Evolutionary conservation across 345 rosid genomes (phyloP), one percentile per base, ranked within the genome.

Genomic region (Linum lewisii): DNA sequence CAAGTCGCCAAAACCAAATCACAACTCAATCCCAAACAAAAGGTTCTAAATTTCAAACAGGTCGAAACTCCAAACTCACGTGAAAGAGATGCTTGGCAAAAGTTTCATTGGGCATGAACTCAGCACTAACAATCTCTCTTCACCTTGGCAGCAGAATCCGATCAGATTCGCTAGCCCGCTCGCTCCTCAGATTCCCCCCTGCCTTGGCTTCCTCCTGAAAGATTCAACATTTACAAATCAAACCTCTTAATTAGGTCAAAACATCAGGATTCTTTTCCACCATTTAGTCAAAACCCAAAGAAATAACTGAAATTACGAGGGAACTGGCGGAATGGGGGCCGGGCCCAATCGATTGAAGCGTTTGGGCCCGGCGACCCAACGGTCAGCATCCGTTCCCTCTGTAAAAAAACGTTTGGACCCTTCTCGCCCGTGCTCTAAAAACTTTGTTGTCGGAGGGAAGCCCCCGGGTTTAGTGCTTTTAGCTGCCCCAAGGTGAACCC

Each of bases 1-100:
- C n/a, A n/a, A n/a, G n/a, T n/a, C n/a, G n/a, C n/a, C n/a, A n/a
- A 51, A 52, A 9, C 5, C 15, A 5, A 52, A 20, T 24, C 11
- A 52, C 23, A 21, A 21, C 56, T 20, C 25, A 6, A 52, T 20
- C 10, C 24, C 25, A 52, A 52, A 20, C 19, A 52, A 52, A 52
- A 19, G 19, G 4, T 20, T 23, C 23, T 2, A 23, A 18, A 18
- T 18, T 13, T 9, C 14, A 52, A 20, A 52, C n/a, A n/a, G n/a
- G n/a, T n/a, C n/a, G n/a, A n/a, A n/a, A n/a, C n/a, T n/a, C n/a
- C n/a, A 7, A n/a, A 20, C 23, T 52, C 20, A 52, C 56, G 24
- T 52, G 56, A 52, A 52, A 52, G 56, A 52, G 56, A 52, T 52
- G 56, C 56, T 52, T 52, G 25, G 56, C n/a, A 7, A 52, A 24